These are phyloP conservation scores for Cicer yamashitae DNA, from an alignment of 306 rosid species.

Conservation along the genomic window DNA sequence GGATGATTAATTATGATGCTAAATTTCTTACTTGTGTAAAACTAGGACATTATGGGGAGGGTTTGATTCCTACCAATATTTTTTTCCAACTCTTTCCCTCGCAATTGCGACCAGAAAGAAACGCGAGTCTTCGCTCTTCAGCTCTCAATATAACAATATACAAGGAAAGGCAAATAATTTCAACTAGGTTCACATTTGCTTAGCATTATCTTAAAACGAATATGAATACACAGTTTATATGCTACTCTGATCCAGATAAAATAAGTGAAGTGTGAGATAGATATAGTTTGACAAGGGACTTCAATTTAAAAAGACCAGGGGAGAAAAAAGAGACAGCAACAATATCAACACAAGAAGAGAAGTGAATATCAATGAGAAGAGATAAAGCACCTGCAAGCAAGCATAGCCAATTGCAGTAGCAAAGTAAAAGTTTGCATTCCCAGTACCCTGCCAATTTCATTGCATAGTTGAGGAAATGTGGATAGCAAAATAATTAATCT, in stretches of 20 bases:
- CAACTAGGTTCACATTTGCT: not conserved
- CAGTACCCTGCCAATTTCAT: slow-evolving; percentile 83
- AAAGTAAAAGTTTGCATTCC: slow-evolving; percentile 94
- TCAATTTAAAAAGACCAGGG: slow-evolving; percentile 8
- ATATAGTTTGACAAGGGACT: slow-evolving; percentile 30
- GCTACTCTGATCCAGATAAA: slow-evolving; percentile 9
- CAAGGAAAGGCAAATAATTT: slow-evolving; percentile 7
- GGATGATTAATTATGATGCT: slow-evolving; percentile 5
- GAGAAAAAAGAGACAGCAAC: not conserved
- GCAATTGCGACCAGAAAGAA: not conserved
- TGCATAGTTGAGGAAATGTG: slow-evolving; percentile 37
- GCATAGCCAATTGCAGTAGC: slow-evolving; percentile 93
- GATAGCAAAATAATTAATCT: slow-evolving; percentile 35
- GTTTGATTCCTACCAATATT: slow-evolving; percentile 6
- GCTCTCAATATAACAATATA: slow-evolving; percentile 9
- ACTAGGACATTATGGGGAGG: not conserved
- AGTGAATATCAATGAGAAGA: slow-evolving; percentile 27
- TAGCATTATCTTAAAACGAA: slow-evolving; percentile 3
- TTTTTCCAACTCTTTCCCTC: not conserved
- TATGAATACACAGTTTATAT: not conserved
- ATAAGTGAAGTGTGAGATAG: slow-evolving; percentile 8
- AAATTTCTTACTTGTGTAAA: slow-evolving; percentile 23
- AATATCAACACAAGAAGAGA: slow-evolving; percentile 29
- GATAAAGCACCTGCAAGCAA: slow-evolving; percentile 71
- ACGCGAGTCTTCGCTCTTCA: not conserved